Percentiles rank a stretch among this genome's conserved stretches.
phyloP scores from a whole-genome alignment of 495 filamentous ascomycete genomes.

The Corynascus novoguineensis region DNA sequence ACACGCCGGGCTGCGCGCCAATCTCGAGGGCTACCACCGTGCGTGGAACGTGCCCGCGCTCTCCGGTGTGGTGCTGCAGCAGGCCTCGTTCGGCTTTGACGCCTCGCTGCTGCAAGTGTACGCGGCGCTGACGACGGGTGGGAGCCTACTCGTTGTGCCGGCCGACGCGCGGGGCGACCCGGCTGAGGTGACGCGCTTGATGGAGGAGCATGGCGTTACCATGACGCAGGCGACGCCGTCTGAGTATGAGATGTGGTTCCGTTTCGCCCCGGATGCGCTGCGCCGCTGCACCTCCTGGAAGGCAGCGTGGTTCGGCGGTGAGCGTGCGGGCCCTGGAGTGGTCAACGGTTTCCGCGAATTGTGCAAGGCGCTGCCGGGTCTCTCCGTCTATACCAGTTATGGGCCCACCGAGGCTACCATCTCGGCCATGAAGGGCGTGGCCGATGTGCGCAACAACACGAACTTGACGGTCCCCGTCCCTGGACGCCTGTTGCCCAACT shows the following conservation, averaged over 20 bases:
- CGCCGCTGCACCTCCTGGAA: slow-evolving; percentile 19
- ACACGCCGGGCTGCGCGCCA: slow-evolving; percentile 23
- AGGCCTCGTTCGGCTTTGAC: slow-evolving; percentile 30
- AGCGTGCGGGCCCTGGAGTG: slow-evolving; percentile 13
- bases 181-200: slow-evolving; percentile 19
- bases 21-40: slow-evolving; percentile 16
- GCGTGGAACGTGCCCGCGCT: slow-evolving; percentile 7
- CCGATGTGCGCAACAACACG: not conserved
- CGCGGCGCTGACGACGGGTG: slow-evolving; percentile 22
- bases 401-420: slow-evolving; percentile 30
- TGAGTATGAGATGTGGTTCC: slow-evolving; percentile 25
- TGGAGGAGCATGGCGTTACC: slow-evolving; percentile 21
- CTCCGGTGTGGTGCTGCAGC: slow-evolving; percentile 22
- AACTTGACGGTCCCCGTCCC: not conserved
- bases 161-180: slow-evolving; percentile 23
- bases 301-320: slow-evolving; percentile 26
- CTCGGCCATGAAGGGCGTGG: not conserved
- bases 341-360: slow-evolving; percentile 16
- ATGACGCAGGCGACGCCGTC: slow-evolving; percentile 25
- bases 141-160: slow-evolving; percentile 22
- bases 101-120: slow-evolving; percentile 30
- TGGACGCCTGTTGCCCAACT: slow-evolving; percentile 28
- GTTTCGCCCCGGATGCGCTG: slow-evolving; percentile 10
- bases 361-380: not conserved
- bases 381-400: slow-evolving; percentile 31